Percentiles rank a stretch among this genome's conserved stretches.
Evolutionary conservation across 192 early-diverging fungal genomes (phyloP).

Genomic region (Podila clonocystis): DNA sequence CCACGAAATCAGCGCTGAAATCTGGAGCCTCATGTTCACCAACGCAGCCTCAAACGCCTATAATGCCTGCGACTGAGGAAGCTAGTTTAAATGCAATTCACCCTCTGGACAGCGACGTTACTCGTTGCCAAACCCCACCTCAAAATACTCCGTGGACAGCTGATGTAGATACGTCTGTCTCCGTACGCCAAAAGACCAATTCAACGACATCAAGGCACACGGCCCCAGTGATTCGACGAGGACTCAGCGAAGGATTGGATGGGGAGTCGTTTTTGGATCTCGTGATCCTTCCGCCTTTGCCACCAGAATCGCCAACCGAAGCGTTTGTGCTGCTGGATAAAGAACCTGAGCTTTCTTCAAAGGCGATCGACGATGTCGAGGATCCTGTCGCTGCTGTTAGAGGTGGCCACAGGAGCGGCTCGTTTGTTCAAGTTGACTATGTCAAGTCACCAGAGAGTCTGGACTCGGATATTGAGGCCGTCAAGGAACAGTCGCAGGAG

Average conservation of each 20-base stretch:
- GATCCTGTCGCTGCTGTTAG: background rate
- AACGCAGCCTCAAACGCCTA: background rate
- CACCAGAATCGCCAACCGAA: constrained; percentile 31
- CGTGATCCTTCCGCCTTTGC: constrained; percentile 16
- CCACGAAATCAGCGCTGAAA: background rate
- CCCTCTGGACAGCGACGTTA: no score
- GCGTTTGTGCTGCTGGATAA: constrained; percentile 21
- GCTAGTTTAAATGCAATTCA: no score
- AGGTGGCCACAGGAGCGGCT: background rate
- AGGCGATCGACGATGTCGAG: background rate
- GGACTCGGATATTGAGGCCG: background rate
- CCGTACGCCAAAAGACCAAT: no score
- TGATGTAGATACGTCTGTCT: no score
- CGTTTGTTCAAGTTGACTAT: background rate
- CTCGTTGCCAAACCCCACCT: background rate
- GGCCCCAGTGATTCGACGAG: no score
- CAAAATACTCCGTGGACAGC: no score
- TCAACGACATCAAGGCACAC: no score
- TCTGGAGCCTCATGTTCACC: constrained; percentile 6
- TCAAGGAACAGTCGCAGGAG: background rate
- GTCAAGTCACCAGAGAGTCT: background rate
- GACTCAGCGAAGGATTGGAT: background rate
- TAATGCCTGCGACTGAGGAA: no score
- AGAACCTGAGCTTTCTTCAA: background rate
- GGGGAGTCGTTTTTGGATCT: background rate